These are phyloP conservation scores for Eleusine indica DNA, from an alignment of 176 grass and related monocot species.

Conservation along the genomic window DNA sequence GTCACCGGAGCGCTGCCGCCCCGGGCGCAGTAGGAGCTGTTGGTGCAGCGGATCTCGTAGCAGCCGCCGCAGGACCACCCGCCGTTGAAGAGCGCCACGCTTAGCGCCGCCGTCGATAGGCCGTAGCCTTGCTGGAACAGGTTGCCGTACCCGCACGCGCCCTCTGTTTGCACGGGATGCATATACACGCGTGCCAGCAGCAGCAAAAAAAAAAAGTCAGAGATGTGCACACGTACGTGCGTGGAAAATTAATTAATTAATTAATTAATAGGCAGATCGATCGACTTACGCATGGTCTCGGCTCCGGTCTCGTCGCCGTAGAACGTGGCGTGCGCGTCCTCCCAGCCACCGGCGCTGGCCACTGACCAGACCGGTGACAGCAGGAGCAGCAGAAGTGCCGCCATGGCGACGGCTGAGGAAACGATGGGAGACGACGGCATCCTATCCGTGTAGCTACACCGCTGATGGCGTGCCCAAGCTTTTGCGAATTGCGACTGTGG, in stretches of 20 bases:
- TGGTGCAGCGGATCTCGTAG: not conserved
- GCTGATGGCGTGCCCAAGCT: not conserved
- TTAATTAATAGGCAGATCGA: too few relatives aligned
- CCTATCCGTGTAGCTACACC: not conserved
- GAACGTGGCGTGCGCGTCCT: constrained; percentile 32
- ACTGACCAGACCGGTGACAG: not conserved
- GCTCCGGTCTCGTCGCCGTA: constrained; percentile 20
- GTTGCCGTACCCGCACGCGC: constrained; percentile 35
- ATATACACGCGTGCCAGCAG: not conserved
- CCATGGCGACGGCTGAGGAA: not conserved
- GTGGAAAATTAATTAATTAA: not conserved
- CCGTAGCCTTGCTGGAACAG: constrained; percentile 33
- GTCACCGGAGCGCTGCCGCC: not conserved
- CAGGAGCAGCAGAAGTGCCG: not conserved
- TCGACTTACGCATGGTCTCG: constrained; percentile 26
- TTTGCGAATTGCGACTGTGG: not conserved
- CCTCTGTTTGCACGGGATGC: not conserved
- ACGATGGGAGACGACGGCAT: not conserved
- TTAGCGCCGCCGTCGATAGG: constrained; percentile 31
- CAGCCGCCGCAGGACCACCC: constrained; percentile 35
- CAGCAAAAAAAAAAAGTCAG: not conserved
- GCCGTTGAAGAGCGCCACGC: constrained; percentile 37
- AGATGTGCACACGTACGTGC: not conserved
- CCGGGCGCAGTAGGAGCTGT: not conserved
- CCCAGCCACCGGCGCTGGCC: not conserved